Evolutionary conservation across 169 alveolate genomes (phyloP), one percentile per base, ranked within the genome.

Genomic region (Eimeria zaria): DNA sequence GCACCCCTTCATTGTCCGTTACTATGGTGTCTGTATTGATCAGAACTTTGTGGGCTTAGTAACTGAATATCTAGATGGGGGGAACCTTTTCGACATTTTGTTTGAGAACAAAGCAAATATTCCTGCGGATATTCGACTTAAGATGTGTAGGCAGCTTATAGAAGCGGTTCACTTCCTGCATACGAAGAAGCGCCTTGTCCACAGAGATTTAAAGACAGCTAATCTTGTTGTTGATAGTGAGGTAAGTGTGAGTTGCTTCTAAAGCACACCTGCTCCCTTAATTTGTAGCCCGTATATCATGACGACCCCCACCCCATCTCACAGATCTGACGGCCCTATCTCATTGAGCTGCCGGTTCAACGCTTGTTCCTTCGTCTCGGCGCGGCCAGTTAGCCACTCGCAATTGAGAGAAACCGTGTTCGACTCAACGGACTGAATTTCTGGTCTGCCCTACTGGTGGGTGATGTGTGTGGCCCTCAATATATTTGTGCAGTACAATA

Each of bases 131-230:
- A 94, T 62, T 39, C 97, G 98, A 20, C 88, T 98, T 24, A 96
- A 91, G 24, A 97, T 98, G 90, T 89, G 97, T 58, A 93, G 88
- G 73, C 98, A 98, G 89, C 97, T 98, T 46, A 95, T 95, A 58
- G 95, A 89, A n/a, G 99, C 97, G 44, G 97, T 97, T 53, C 87
- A 97, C 39, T 97, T 94, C 88, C 88, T 98, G 87, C 99, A 98
- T 78, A 73, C 89, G 62, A 96, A 95, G 67, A 97, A 97, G 67
- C 89, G 96, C 55, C 96, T 98, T 78, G 97, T 98, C 44, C 99
- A 98, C 95, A 71, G 99, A 46, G 99, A 98, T 95, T 96, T 98
- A 24, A 98, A 98, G 88, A 98, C 99, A 27, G 98, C 98, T 20
- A 98, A 98, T 95, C 89, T 98, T 22, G 96, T 98, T 69, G 92